phyloP scores from a whole-genome alignment of 148 eudicot genomes.

The Persicaria tinctoria region DNA sequence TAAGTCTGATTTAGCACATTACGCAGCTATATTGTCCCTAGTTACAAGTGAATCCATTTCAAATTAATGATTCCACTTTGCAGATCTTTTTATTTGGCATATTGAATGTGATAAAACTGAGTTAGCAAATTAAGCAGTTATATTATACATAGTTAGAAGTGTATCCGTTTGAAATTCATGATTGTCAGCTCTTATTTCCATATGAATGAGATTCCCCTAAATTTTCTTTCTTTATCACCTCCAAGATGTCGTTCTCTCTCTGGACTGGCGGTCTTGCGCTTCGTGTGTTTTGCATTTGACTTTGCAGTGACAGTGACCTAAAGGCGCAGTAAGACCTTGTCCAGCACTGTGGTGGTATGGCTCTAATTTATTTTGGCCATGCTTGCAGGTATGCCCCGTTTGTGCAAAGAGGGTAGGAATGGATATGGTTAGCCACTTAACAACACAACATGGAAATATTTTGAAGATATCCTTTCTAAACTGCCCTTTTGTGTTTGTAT shows the following conservation, averaged over 20 bases:
- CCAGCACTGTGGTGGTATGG: not conserved
- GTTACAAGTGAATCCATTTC: no score
- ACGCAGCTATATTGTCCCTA: no score
- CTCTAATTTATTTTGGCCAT: not conserved
- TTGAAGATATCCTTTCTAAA: conserved; percentile 77
- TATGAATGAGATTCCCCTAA: not conserved
- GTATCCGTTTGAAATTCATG: not conserved
- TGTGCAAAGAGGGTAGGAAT: conserved; percentile 75
- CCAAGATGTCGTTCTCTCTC: not conserved
- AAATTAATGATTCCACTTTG: no score
- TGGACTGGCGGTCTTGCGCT: not conserved
- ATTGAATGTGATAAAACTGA: no score
- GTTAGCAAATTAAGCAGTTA: no score
- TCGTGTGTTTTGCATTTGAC: not conserved
- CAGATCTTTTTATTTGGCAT: no score
- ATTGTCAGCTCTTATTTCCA: not conserved
- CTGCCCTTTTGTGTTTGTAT: not conserved
- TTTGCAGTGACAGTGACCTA: not conserved
- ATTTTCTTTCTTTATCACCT: conserved; percentile 3
- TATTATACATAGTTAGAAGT: no score
- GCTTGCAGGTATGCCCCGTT: conserved; percentile 78
- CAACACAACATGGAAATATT: conserved; percentile 72
- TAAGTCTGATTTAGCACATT: no score
- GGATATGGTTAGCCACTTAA: conserved; percentile 77
- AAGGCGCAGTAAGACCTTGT: not conserved